phyloP scores from a whole-genome alignment of 305 asterid species.

The Fraxinus dipetala region DNA sequence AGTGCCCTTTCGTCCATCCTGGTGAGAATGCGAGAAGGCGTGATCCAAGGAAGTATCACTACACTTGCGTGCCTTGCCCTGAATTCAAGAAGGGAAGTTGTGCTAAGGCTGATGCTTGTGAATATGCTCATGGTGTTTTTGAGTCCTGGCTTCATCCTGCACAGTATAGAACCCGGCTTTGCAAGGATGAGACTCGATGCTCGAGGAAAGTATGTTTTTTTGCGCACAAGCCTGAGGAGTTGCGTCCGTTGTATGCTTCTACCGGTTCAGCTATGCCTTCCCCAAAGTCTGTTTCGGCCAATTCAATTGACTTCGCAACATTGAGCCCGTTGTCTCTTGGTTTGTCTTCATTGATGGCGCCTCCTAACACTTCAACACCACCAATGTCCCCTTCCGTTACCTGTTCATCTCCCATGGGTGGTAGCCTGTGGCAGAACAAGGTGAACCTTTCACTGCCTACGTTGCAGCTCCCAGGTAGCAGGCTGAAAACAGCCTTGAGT shows the following conservation, averaged over 20 bases:
- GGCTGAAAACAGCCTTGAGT: slow-evolving; percentile 45
- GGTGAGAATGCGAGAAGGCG: slow-evolving; percentile 77
- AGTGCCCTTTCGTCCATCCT: slow-evolving; percentile 77
- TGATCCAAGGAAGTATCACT: slow-evolving; percentile 56
- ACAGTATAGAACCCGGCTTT: slow-evolving; percentile 59
- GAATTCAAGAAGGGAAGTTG: slow-evolving; percentile 69
- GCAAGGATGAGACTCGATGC: slow-evolving; percentile 72
- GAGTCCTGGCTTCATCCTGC: slow-evolving; percentile 83
- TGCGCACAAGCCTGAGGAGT: slow-evolving; percentile 63
- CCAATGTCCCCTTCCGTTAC: slow-evolving; percentile 47
- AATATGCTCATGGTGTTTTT: slow-evolving; percentile 69
- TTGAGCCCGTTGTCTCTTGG: slow-evolving; percentile 51
- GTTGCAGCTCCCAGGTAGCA: slow-evolving; percentile 60
- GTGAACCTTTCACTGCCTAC: slow-evolving; percentile 49
- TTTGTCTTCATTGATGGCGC: slow-evolving; percentile 37
- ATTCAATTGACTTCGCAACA: slow-evolving; percentile 38
- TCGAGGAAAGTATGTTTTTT: slow-evolving; percentile 69
- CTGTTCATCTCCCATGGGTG: slow-evolving; percentile 62
- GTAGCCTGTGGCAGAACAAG: slow-evolving; percentile 60
- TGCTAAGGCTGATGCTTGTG: slow-evolving; percentile 52
- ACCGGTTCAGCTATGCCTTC: slow-evolving; percentile 79
- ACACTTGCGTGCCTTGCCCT: slow-evolving; percentile 73
- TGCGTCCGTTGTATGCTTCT: slow-evolving; percentile 61
- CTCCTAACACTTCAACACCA: slow-evolving; percentile 36
- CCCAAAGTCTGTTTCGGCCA: slow-evolving; percentile 39